A percentile compares a stretch with the other conserved stretches of the same genome.
Conservation (phyloP, 129 eudicot species). For the Flaveria linearis region DNA sequence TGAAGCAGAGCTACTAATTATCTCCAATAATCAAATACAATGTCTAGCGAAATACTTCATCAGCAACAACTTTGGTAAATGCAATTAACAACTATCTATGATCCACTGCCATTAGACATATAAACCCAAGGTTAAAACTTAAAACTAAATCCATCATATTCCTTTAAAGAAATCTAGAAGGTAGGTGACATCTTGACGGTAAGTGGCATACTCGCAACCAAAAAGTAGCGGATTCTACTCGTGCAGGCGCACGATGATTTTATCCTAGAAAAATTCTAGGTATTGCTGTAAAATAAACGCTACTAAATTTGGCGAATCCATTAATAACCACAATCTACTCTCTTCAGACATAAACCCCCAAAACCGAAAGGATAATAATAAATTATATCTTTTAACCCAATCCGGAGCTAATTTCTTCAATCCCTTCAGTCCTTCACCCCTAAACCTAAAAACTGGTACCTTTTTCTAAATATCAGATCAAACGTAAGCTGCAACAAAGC, state of each 20-base stretch:
- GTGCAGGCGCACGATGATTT: too few species aligned
- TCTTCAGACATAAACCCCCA: constrained; percentile 23
- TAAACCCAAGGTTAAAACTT: background rate
- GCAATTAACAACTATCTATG: background rate
- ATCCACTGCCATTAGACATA: constrained; percentile 17
- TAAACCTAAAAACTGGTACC: constrained; percentile 12
- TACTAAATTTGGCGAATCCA: constrained; percentile 25
- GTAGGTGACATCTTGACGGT: too few species aligned
- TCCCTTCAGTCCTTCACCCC: constrained; percentile 5
- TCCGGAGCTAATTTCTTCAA: constrained; percentile 1
- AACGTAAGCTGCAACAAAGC: constrained; percentile 13
- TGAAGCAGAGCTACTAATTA: background rate
- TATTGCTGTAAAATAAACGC: background rate
- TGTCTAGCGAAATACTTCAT: background rate
- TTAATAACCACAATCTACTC: background rate
- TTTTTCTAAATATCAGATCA: constrained; percentile 1
- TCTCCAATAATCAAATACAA: background rate
- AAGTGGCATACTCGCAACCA: too few species aligned
- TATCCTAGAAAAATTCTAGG: too few species aligned
- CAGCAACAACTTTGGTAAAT: constrained; percentile 4
- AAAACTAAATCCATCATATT: background rate
- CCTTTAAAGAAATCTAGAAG: background rate
- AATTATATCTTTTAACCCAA: constrained; percentile 13
- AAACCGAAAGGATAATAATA: constrained; percentile 4
- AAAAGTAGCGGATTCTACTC: too few species aligned